phyloP scores from a whole-genome alignment of 768 basidiomycete species.

The Mycena vitilis region DNA sequence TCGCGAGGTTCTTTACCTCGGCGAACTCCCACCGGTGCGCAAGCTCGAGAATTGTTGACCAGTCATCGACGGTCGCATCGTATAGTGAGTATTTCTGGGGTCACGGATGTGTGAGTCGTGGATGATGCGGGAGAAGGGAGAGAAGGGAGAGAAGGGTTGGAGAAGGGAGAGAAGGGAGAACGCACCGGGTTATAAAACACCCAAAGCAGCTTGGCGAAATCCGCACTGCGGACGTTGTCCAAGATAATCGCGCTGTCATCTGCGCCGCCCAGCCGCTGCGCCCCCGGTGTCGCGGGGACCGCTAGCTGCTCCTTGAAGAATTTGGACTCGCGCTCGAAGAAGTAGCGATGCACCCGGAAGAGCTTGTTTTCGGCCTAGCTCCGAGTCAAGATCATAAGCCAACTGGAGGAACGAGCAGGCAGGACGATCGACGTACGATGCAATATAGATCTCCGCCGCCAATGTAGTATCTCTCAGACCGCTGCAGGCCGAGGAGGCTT shows the following conservation, averaged over 20 bases:
- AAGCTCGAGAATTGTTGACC: conserved; percentile 69
- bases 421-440: conserved; percentile 44
- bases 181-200: conserved; percentile 66
- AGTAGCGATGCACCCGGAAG: conserved; percentile 64
- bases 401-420: not conserved
- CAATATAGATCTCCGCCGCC: conserved; percentile 57
- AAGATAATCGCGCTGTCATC: conserved; percentile 59
- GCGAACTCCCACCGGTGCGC: conserved; percentile 68
- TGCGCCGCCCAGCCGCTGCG: conserved; percentile 46
- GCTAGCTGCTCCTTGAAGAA: conserved; percentile 55
- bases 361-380: conserved; percentile 60
- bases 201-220: conserved; percentile 64
- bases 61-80: conserved; percentile 59
- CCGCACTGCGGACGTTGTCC: conserved; percentile 50
- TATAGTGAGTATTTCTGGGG: conserved; percentile 69
- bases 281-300: conserved; percentile 45
- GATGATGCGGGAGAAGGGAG: conserved; percentile 6
- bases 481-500: conserved; percentile 38
- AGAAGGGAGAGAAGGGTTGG: not conserved
- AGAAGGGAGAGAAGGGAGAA: conserved; percentile 15
- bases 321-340: conserved; percentile 63
- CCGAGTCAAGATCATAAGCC: not conserved
- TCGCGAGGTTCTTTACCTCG: conserved; percentile 67
- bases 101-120: not conserved
- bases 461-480: conserved; percentile 53